phyloP scores from a whole-genome alignment of 768 basidiomycete species.

The Calvatia gigantea region DNA sequence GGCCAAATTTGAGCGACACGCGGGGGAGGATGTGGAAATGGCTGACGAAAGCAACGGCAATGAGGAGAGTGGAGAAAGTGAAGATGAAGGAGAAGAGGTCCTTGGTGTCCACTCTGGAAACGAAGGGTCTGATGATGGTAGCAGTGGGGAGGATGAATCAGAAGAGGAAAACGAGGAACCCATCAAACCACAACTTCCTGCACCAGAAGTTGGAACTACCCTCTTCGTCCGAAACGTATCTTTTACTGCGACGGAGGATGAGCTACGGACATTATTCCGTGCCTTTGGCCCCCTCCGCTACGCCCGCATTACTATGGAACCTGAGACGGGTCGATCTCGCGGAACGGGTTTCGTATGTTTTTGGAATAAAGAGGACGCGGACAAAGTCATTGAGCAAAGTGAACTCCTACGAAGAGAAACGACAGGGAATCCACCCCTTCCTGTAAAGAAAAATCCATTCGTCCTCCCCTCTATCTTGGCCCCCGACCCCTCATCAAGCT shows the following conservation, averaged over 20 bases:
- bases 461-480: conserved; percentile 85
- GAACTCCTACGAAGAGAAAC: conserved; percentile 67
- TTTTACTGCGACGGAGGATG: conserved; percentile 90
- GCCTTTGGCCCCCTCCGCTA: conserved; percentile 91
- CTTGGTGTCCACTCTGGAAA: conserved; percentile 42
- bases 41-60: conserved; percentile 27
- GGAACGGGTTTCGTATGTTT: conserved; percentile 98
- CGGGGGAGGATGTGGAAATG: conserved; percentile 36
- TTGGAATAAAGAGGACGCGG: conserved; percentile 90
- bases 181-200: conserved; percentile 67
- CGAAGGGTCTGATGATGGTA: conserved; percentile 39
- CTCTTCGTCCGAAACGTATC: conserved; percentile 93
- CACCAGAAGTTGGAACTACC: conserved; percentile 85
- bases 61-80: conserved; percentile 22
- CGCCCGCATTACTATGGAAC: conserved; percentile 86
- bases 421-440: conserved; percentile 42
- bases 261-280: conserved; percentile 87
- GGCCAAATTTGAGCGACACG: conserved; percentile 45
- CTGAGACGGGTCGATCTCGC: conserved; percentile 77
- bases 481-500: conserved; percentile 84
- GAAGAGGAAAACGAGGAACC: conserved; percentile 42
- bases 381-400: conserved; percentile 80
- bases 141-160: conserved; percentile 31
- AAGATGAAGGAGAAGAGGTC: conserved; percentile 33
- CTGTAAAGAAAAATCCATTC: conserved; percentile 77